Evolutionary conservation across 495 filamentous ascomycete genomes (phyloP).

Genomic region (Podospora bellae-mahoneyi): DNA sequence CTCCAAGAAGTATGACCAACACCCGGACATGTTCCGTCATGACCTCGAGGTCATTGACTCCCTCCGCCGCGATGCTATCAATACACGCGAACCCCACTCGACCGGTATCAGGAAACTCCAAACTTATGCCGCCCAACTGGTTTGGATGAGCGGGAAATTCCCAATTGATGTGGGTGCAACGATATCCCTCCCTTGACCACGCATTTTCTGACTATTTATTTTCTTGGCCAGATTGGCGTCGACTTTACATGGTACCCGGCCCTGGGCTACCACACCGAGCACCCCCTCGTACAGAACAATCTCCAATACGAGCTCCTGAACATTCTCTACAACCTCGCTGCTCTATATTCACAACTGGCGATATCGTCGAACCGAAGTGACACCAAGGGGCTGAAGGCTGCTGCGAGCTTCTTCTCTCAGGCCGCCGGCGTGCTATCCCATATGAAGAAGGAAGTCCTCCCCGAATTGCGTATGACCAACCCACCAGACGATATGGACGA

Average conservation of each 20-base stretch:
- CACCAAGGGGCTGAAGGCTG: constrained; percentile 82
- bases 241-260: constrained; percentile 96
- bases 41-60: constrained; percentile 86
- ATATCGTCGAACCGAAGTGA: constrained; percentile 69
- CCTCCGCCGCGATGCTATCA: constrained; percentile 75
- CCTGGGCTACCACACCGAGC: constrained; percentile 80
- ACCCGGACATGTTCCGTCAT: constrained; percentile 92
- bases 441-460: constrained; percentile 73
- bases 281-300: constrained; percentile 84
- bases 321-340: constrained; percentile 85
- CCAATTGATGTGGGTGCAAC: constrained; percentile 71
- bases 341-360: constrained; percentile 89
- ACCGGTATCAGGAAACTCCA: constrained; percentile 85
- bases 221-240: constrained; percentile 67
- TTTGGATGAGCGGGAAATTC: constrained; percentile 94
- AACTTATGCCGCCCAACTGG: constrained; percentile 84
- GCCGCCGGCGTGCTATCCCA: constrained; percentile 80
- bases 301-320: constrained; percentile 94
- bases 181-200: background rate
- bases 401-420: constrained; percentile 87
- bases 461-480: constrained; percentile 72
- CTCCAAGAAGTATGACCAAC: constrained; percentile 97
- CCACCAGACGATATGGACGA: constrained; percentile 96
- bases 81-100: constrained; percentile 83
- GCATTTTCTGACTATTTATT: constrained; percentile 25